Percentiles rank a stretch among this genome's conserved stretches.
Evolutionary conservation across 2,329 filamentous ascomycete species (phyloP).

Genomic region (Colletotrichum nymphaeae): DNA sequence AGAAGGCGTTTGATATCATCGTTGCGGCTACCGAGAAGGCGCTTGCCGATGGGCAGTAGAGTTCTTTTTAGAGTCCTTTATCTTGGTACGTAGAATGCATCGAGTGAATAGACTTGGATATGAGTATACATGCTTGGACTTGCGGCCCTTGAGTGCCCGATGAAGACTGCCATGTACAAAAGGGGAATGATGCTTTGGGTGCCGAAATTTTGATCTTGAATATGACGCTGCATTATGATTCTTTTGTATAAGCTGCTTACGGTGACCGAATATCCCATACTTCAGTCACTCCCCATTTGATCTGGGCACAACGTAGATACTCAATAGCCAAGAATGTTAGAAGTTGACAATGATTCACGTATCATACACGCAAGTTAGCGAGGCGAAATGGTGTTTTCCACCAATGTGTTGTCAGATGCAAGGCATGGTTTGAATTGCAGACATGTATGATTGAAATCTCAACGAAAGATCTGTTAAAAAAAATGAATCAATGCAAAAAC

Average conservation of each 20-base stretch:
- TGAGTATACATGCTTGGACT: not conserved
- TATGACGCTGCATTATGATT: too few species aligned
- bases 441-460: not conserved
- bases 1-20: constrained; percentile 79
- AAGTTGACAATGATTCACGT: too few species aligned
- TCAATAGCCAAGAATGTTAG: too few species aligned
- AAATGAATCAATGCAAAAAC: not conserved
- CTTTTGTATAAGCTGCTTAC: too few species aligned
- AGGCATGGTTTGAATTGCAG: not conserved
- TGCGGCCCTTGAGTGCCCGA: not conserved
- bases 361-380: too few species aligned
- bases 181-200: not conserved
- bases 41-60: constrained; percentile 40
- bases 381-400: too few species aligned
- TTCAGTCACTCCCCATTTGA: too few species aligned
- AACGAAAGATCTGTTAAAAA: not conserved
- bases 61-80: not conserved
- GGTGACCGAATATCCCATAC: too few species aligned
- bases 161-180: not conserved
- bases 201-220: too few species aligned
- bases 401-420: not conserved
- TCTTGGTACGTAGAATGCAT: not conserved
- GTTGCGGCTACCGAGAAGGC: constrained; percentile 72
- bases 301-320: too few species aligned
- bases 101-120: not conserved